Conservation (phyloP, 2,329 filamentous ascomycete genomes). For the Leptosphaerulina australis region DNA sequence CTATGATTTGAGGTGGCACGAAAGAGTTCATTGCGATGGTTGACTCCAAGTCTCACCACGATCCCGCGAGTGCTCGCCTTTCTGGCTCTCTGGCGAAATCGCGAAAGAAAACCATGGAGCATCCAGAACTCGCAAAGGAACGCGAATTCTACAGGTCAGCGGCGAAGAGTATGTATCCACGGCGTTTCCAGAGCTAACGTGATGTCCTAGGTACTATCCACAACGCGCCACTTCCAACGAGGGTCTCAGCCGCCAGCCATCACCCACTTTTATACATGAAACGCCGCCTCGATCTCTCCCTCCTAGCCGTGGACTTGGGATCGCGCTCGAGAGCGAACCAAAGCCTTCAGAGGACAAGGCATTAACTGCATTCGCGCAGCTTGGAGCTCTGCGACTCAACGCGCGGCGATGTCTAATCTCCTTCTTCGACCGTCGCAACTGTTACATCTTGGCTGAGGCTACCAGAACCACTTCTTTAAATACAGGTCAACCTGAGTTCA, state of each 20-base stretch:
- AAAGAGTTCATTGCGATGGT: slow-evolving; percentile 7
- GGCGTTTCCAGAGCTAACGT: background rate
- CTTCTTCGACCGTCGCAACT: slow-evolving; percentile 48
- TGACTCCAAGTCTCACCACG: slow-evolving; percentile 11
- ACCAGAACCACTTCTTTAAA: slow-evolving; percentile 39
- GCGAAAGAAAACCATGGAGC: slow-evolving; percentile 31
- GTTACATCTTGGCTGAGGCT: slow-evolving; percentile 47
- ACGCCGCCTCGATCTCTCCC: slow-evolving; percentile 19
- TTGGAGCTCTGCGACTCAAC: slow-evolving; percentile 48
- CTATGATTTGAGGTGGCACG: background rate
- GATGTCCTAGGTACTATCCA: slow-evolving; percentile 36
- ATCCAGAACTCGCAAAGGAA: slow-evolving; percentile 37
- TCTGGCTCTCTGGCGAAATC: slow-evolving; percentile 8
- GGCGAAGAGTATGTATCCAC: background rate
- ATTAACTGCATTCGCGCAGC: slow-evolving; percentile 47
- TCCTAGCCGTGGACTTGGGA: slow-evolving; percentile 6
- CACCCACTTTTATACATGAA: slow-evolving; percentile 22
- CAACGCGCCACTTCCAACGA: slow-evolving; percentile 32
- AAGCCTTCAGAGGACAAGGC: slow-evolving; percentile 42
- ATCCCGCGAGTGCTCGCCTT: slow-evolving; percentile 13
- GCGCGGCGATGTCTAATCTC: slow-evolving; percentile 46
- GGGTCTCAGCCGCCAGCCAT: slow-evolving; percentile 26
- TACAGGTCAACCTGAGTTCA: slow-evolving; percentile 34
- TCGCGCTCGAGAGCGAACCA: slow-evolving; percentile 5
- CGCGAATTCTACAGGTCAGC: slow-evolving; percentile 46